Evolutionary conservation across 768 basidiomycete species (phyloP), one percentile per base, ranked within the genome.

Genomic region (Collybia nuda): DNA sequence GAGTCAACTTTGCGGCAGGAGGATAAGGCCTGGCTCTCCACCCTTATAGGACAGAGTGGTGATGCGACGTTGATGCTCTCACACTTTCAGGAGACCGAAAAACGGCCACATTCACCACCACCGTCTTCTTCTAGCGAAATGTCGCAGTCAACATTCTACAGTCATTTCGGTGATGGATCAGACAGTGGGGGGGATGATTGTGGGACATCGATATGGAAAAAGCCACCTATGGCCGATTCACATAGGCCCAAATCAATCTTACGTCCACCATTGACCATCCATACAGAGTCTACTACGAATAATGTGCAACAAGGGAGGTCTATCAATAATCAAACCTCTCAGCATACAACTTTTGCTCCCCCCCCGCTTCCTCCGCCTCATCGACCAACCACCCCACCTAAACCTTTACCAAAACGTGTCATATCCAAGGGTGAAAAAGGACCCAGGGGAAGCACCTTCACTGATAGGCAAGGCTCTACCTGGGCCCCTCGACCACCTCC

Each of bases 401-500:
- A 58, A 28, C 53, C 55, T n/a, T 50, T 59, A 14, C 65, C 51
- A 49, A 65, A 56, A 52, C 67, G 51, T 47, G 64, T 60, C 58
- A 55, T 56, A 56, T 59, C 54, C 57, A 46, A 63, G 62, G 51
- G 62, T 62, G 63, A 61, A 62, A 60, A 65, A 57, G 63, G 55
- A 6, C 51, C 61, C 11, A 62, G 70, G n/a, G 68, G 72, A 40
- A 86, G 78, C 56, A 83, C 84, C 4, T 88, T 91, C 56, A 82
- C 78, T 12, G 76, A 80, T 53, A 75, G 73, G 45, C 74, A 78
- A 53, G 86, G 84, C 57, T 77, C 80, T 49, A 87, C 88, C 18
- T 97, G 93, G 94, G 89, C 90, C 32, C 84, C 87, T 53, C 90
- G 94, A 59, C 95, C 95, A 23, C 83, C 86, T 40, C 85, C 94